Percentiles rank a stretch among this genome's conserved stretches.
Conservation (phyloP, 345 rosid genomes). For the Theobroma cacao region DNA sequence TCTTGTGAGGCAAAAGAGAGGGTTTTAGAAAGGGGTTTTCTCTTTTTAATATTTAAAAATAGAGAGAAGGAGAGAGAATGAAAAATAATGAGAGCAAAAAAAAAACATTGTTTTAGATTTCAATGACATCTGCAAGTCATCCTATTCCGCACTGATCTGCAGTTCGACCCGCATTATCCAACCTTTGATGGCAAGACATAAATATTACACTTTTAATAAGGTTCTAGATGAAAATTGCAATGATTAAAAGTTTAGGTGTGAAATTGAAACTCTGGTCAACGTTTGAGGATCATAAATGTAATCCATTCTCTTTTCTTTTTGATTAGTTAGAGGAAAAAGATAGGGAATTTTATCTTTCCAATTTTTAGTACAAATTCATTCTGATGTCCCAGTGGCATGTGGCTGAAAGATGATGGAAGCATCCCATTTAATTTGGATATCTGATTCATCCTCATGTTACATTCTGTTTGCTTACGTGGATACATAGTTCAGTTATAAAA, state of each 20-base stretch:
- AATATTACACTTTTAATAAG: neutral
- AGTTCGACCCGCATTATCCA: neutral
- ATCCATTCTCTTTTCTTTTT: neutral
- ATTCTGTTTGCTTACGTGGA: neutral
- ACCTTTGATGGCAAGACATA: neutral
- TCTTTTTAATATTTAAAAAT: no score
- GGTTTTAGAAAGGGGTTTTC: no score
- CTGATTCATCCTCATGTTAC: neutral
- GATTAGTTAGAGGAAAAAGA: neutral
- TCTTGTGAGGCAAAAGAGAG: neutral
- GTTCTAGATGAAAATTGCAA: neutral
- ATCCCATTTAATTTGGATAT: neutral
- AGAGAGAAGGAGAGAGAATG: neutral
- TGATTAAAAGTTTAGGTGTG: neutral
- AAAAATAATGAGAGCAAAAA: no score
- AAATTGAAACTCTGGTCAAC: no score
- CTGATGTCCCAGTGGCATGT: neutral
- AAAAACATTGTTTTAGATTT: no score
- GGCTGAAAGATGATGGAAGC: neutral
- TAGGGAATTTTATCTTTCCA: neutral
- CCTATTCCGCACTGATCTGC: neutral
- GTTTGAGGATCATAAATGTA: neutral
- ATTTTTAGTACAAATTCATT: neutral
- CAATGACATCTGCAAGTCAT: no score
- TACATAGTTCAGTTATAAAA: neutral